A percentile compares a stretch with the other conserved stretches of the same genome.
Evolutionary conservation across 805 yeast species (phyloP).

Genomic region (Ascoidea tarda): DNA sequence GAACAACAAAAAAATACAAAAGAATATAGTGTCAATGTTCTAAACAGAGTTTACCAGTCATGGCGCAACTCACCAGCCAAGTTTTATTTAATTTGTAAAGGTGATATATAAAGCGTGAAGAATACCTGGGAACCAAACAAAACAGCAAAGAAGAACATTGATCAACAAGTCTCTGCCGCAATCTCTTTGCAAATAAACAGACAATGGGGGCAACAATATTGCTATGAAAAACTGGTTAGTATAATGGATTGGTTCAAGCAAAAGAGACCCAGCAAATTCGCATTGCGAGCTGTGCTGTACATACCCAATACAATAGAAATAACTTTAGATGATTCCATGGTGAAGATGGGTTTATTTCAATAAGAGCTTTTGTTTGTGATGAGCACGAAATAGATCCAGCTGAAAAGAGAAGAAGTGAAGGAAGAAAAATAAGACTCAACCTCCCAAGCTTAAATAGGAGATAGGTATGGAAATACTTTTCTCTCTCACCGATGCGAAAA

Average conservation of each 20-base stretch:
- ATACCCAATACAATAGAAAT: neutral
- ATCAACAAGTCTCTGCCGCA: constrained; percentile 6
- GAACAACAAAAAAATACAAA: no score
- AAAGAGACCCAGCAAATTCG: neutral
- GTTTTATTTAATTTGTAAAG: constrained; percentile 1
- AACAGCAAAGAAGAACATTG: constrained; percentile 9
- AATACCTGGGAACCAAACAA: constrained; percentile 12
- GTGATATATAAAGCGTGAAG: constrained; percentile 10
- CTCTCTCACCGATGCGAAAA: no score
- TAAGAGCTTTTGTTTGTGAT: no score
- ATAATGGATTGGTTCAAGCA: no score
- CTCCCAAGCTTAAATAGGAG: no score
- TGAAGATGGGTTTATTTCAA: no score
- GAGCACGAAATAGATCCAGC: no score
- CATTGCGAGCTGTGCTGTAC: neutral
- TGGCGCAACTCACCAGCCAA: neutral
- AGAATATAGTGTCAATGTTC: no score
- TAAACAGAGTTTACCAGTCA: no score
- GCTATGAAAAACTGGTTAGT: neutral
- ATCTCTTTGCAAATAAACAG: constrained; percentile 10
- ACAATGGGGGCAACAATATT: constrained; percentile 1
- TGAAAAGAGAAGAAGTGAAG: no score
- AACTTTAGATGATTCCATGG: neutral
- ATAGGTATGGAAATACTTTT: no score
- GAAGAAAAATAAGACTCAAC: no score